phyloP scores from a whole-genome alignment of 2,329 filamentous ascomycete genomes.

The Drechslera avenae region DNA sequence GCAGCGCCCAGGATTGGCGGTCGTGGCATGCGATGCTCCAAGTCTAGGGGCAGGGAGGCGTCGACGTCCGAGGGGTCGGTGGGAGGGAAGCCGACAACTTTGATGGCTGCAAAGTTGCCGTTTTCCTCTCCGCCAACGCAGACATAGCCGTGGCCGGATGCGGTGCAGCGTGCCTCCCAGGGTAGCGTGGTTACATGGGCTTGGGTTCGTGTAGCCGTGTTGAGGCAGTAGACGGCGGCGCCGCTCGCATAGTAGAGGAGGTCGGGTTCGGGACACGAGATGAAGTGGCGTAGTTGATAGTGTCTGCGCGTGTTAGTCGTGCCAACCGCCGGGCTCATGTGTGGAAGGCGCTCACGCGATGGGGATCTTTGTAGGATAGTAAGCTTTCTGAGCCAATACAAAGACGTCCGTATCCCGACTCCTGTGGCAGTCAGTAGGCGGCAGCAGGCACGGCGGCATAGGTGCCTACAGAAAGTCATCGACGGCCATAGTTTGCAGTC shows the following conservation, averaged over 20 bases:
- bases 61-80: conserved; percentile 59
- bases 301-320: conserved; percentile 60
- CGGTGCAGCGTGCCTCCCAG: conserved; percentile 77
- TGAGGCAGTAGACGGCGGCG: conserved; percentile 62
- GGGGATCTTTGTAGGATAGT: conserved; percentile 56
- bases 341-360: conserved; percentile 49
- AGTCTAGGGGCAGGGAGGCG: conserved; percentile 61
- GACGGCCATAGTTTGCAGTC: conserved; percentile 45
- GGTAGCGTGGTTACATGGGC: conserved; percentile 72
- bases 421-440: conserved; percentile 37
- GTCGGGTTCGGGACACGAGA: conserved; percentile 78
- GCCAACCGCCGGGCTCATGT: background rate
- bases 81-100: conserved; percentile 56
- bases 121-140: conserved; percentile 84
- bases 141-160: conserved; percentile 85
- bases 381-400: conserved; percentile 52
- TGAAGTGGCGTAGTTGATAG: conserved; percentile 87
- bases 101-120: conserved; percentile 84
- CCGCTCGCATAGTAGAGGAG: conserved; percentile 85
- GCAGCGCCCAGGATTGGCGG: conserved; percentile 47
- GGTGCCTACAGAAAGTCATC: conserved; percentile 45
- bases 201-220: conserved; percentile 73
- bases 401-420: conserved; percentile 55
- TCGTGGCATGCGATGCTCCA: conserved; percentile 40
- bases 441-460: background rate